Evolutionary conservation across 345 rosid species (phyloP), one percentile per base, ranked within the genome.

Genomic region (Alliaria petiolata): DNA sequence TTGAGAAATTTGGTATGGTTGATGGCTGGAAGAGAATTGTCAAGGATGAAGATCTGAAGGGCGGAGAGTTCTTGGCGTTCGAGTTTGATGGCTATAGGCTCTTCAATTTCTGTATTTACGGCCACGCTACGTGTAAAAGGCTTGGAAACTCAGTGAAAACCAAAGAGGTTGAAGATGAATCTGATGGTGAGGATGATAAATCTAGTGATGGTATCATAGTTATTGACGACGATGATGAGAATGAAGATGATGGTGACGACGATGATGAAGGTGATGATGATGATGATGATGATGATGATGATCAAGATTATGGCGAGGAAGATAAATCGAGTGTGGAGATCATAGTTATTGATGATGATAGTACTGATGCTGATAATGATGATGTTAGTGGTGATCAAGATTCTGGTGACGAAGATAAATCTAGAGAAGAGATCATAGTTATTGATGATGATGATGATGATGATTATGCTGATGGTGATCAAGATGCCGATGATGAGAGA

Each of bases 31-130:
- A 71, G 45, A 71, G 13, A 3, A 61, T 71, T 3, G 25, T 70
- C 0, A 49, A 70, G 15, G 51, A 70, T 11, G 67, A 70, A 38
- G 22, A 38, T 70, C 3, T 70, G 15, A 60, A 38, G 2, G 75
- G 60, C 0, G 75, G 76, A 33, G 76, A 72, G 70, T 72, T 72
- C 40, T 53, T 72, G 63, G 25, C 38, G 5, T 72, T 72, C 4
- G 76, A 62, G 40, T 72, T 62, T 16, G 70, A 72, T 72, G 64
- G 70, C 10, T 72, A 8, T 43, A 1, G 76, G 4, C 4, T 16
- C 14, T 72, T 72, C 19, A 72, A 62, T 26, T 62, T 72, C 39
- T 72, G 70, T 61, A 16, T 72, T 8, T 72, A 53, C 7, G 63
- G 76, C 20, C 38, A 2, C 4, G 10, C 30, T n/a, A 72, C 76